These are phyloP conservation scores for Corymbia calophylla DNA, from an alignment of 441 rosid species.

Conservation along the genomic window DNA sequence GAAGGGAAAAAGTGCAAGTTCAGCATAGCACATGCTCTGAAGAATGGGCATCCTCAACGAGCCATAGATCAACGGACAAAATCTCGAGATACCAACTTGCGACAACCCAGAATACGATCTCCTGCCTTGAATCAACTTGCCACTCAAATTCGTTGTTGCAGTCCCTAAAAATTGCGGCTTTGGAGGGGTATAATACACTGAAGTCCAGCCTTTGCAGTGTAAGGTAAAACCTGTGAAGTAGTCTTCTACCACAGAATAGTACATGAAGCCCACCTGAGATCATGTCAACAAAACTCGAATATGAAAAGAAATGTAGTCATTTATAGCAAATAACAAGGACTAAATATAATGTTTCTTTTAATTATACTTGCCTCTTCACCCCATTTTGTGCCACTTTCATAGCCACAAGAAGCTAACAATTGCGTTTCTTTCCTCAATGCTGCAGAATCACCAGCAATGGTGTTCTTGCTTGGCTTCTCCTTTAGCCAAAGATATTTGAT, in stretches of 20 bases:
- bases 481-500: slow-evolving; percentile 4
- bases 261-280: slow-evolving; percentile 26
- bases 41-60: slow-evolving; percentile 6
- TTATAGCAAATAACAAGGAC: not conserved
- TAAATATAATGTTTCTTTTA: not conserved
- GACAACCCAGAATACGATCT: slow-evolving; percentile 29
- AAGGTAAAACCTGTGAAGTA: slow-evolving; percentile 27
- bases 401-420: slow-evolving; percentile 16
- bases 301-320: not conserved
- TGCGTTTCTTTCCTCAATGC: slow-evolving; percentile 1
- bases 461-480: not conserved
- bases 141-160: slow-evolving; percentile 14
- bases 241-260: slow-evolving; percentile 34
- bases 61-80: slow-evolving; percentile 31
- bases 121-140: slow-evolving; percentile 10
- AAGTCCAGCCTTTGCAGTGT: slow-evolving; percentile 34
- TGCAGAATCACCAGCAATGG: not conserved
- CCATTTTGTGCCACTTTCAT: slow-evolving; percentile 33
- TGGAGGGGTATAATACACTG: slow-evolving; percentile 17
- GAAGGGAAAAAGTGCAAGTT: slow-evolving; percentile 5
- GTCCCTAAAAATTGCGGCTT: slow-evolving; percentile 37
- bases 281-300: not conserved
- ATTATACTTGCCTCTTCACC: slow-evolving; percentile 24
- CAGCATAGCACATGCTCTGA: slow-evolving; percentile 6
- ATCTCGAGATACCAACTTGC: slow-evolving; percentile 21